phyloP scores from a whole-genome alignment of 208 protist species.

The Crithidia sp. region DNA sequence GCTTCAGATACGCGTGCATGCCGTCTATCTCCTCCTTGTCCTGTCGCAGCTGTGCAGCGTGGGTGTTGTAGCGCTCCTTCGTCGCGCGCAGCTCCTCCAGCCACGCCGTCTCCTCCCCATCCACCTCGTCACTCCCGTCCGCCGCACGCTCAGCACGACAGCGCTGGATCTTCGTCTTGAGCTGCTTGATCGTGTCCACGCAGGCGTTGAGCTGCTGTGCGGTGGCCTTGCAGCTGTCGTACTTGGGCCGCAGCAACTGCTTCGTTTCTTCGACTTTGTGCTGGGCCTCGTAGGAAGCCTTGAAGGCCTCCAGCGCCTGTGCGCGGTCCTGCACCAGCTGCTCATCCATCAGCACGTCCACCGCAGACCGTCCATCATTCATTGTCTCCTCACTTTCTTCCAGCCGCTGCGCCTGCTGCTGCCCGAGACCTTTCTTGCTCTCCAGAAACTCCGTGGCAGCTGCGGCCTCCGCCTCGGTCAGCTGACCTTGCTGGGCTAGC shows the following conservation, averaged over 20 bases:
- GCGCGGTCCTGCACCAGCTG: conserved; percentile 80
- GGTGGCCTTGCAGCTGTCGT: conserved; percentile 72
- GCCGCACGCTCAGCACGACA: conserved; percentile 83
- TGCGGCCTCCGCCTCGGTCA: conserved; percentile 44
- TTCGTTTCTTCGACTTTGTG: conserved; percentile 80
- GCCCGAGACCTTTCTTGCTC: conserved; percentile 28
- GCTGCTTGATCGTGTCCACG: conserved; percentile 73
- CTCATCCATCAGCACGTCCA: conserved; percentile 67
- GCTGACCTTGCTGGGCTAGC: conserved; percentile 36
- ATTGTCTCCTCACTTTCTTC: no score
- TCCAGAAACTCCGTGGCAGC: conserved; percentile 59
- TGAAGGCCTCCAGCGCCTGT: conserved; percentile 87
- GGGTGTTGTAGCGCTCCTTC: conserved; percentile 65
- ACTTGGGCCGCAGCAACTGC: conserved; percentile 61
- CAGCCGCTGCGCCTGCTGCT: conserved; percentile 28
- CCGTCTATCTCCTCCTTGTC: conserved; percentile 89
- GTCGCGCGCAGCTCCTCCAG: conserved; percentile 30
- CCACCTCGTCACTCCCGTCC: conserved; percentile 61
- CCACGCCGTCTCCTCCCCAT: conserved; percentile 50
- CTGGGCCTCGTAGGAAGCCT: conserved; percentile 76
- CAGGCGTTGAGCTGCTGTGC: conserved; percentile 67
- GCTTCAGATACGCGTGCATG: conserved; percentile 89
- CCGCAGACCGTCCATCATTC: conserved; percentile 9
- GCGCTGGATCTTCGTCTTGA: conserved; percentile 75
- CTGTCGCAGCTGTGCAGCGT: conserved; percentile 43